Evolutionary conservation across 2,329 filamentous ascomycete genomes (phyloP).

Genomic region (Beauveria asiatica): DNA sequence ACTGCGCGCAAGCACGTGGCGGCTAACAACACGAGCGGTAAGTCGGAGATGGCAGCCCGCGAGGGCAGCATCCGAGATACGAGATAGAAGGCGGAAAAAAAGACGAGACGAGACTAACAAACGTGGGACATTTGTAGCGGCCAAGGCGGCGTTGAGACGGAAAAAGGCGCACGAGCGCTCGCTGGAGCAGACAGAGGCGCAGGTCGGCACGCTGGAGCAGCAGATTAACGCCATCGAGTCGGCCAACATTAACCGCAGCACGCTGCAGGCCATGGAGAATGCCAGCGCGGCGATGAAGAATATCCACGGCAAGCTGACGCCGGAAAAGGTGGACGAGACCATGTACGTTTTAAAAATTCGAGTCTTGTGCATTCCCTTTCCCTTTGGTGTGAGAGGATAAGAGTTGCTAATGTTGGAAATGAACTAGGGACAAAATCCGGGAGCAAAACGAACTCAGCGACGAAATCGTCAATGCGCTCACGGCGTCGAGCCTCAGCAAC

Average conservation of each 20-base stretch:
- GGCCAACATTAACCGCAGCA: conserved; percentile 98
- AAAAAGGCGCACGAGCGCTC: conserved; percentile 94
- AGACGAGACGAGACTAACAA: not conserved
- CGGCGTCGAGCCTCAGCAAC: conserved; percentile 57
- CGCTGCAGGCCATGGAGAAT: conserved; percentile 85
- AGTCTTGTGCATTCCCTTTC: too few species aligned
- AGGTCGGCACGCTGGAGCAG: conserved; percentile 87
- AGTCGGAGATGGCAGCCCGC: conserved; percentile 22
- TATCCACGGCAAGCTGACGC: conserved; percentile 83
- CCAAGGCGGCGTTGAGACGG: conserved; percentile 79
- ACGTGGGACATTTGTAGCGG: conserved; percentile 48
- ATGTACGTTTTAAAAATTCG: conserved; percentile 55
- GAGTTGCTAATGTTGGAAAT: conserved; percentile 21
- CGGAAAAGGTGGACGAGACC: conserved; percentile 88
- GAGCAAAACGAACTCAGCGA: conserved; percentile 91
- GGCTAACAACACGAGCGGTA: conserved; percentile 83
- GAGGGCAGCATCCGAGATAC: not conserved
- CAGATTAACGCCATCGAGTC: conserved; percentile 97
- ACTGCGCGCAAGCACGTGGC: conserved; percentile 79
- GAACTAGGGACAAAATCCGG: conserved; percentile 69
- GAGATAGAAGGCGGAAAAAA: too few species aligned
- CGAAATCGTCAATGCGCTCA: conserved; percentile 84
- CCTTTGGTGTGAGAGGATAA: too few species aligned
- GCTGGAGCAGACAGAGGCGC: conserved; percentile 79
- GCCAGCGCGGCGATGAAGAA: conserved; percentile 84